A percentile compares a stretch with the other conserved stretches of the same genome.
Conservation (phyloP, 495 filamentous ascomycete genomes). For the Xylaria castorea region DNA sequence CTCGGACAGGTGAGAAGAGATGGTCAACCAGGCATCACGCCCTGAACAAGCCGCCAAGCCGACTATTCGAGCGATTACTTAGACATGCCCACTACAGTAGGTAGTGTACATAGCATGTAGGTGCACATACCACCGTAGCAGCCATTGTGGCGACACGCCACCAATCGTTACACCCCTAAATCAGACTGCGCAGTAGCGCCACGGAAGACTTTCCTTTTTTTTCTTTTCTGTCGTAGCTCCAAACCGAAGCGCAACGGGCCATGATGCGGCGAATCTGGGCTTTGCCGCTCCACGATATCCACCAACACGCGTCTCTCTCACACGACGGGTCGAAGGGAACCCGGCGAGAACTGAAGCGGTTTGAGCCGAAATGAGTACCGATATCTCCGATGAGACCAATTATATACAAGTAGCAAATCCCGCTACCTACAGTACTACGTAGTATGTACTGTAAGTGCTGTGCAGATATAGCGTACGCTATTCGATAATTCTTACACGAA, state of each 20-base stretch:
- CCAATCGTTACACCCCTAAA: conserved; percentile 13
- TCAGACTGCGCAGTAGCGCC: conserved; percentile 12
- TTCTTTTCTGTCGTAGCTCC: conserved; percentile 8
- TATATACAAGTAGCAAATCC: neutral
- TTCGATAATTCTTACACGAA: no score
- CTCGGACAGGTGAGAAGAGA: neutral
- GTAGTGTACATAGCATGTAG: neutral
- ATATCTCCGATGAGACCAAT: conserved; percentile 14
- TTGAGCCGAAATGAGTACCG: neutral
- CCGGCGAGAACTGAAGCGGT: conserved; percentile 13
- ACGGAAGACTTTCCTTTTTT: conserved; percentile 11
- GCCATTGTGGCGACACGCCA: conserved; percentile 22
- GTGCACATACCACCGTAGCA: conserved; percentile 15
- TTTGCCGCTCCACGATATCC: conserved; percentile 5
- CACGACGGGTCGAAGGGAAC: conserved; percentile 4
- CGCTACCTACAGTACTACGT: neutral
- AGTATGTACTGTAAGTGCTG: neutral
- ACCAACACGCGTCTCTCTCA: conserved; percentile 12
- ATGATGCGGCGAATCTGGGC: conserved; percentile 11
- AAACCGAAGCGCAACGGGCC: conserved; percentile 10
- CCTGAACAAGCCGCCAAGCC: conserved; percentile 5
- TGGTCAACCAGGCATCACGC: conserved; percentile 3
- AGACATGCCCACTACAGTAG: neutral
- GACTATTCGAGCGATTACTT: conserved; percentile 7
- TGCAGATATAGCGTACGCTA: neutral